These are phyloP conservation scores for Bocquillonia castaneifolia DNA, from an alignment of 441 rosid species.

Conservation along the genomic window DNA sequence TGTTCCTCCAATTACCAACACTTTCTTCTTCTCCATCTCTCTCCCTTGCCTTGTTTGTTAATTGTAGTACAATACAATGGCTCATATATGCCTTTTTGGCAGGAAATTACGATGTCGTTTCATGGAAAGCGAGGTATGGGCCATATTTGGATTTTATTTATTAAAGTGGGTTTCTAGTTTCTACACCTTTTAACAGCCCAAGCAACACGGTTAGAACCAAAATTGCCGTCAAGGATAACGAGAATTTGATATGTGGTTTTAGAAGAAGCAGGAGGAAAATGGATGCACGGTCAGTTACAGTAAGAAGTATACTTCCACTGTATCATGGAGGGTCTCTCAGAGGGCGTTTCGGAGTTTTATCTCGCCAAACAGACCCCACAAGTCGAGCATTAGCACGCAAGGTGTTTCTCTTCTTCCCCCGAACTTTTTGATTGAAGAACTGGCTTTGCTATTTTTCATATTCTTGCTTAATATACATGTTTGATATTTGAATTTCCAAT, in stretches of 20 bases:
- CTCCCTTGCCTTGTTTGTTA: no score
- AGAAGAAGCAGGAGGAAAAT: background rate
- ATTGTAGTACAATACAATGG: no score
- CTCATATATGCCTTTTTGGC: no score
- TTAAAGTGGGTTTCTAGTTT: no score
- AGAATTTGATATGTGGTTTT: background rate
- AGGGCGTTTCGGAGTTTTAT: constrained; percentile 5
- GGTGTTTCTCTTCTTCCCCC: constrained; percentile 5
- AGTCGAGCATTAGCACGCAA: constrained; percentile 12
- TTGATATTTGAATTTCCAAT: no score
- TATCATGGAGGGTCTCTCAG: background rate
- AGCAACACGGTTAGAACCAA: background rate
- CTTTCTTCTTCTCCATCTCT: constrained; percentile 32
- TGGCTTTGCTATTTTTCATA: no score
- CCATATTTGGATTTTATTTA: no score
- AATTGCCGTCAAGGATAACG: background rate
- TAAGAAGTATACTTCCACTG: background rate
- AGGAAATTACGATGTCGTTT: no score
- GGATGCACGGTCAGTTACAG: background rate
- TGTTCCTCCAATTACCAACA: constrained; percentile 70
- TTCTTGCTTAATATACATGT: no score
- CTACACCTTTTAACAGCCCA: no score
- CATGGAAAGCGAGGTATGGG: no score
- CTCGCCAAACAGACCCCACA: background rate
- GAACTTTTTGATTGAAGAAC: no score